phyloP scores from a whole-genome alignment of 148 eudicot genomes.

The Agrostemma githago region DNA sequence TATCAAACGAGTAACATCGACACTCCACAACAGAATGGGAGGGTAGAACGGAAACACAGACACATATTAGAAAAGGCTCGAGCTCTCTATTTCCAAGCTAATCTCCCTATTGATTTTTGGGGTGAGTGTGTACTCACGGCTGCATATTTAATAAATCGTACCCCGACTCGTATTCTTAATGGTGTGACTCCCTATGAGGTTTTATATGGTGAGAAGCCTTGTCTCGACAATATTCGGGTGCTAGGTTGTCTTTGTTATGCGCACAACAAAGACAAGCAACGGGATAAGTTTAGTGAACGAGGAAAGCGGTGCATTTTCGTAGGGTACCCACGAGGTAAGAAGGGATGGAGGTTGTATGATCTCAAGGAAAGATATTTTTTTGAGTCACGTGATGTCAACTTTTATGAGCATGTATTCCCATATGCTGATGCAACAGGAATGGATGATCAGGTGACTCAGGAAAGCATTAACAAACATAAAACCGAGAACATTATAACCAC shows the following conservation, averaged over 20 bases:
- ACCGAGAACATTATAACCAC: too few species aligned
- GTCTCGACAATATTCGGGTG: neutral
- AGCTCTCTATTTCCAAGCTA: neutral
- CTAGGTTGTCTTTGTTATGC: conserved; percentile 5
- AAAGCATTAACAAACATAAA: too few species aligned
- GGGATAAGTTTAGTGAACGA: neutral
- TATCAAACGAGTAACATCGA: neutral
- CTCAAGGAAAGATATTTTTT: neutral
- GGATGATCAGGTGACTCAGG: neutral
- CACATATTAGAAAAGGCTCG: neutral
- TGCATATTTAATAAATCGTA: neutral
- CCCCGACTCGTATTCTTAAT: neutral
- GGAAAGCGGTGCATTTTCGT: neutral
- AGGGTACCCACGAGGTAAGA: neutral
- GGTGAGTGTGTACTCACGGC: neutral
- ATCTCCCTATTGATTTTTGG: neutral
- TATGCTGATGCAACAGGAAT: neutral
- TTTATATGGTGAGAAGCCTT: neutral
- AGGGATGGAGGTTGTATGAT: neutral
- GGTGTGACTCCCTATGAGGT: neutral
- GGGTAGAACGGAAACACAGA: neutral
- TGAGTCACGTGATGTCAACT: neutral
- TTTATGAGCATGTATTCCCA: neutral
- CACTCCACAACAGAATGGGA: conserved; percentile 6
- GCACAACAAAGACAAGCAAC: neutral